These are phyloP conservation scores for Penicillium crustosum DNA, from an alignment of 2,329 filamentous ascomycete genomes.

Conservation along the genomic window DNA sequence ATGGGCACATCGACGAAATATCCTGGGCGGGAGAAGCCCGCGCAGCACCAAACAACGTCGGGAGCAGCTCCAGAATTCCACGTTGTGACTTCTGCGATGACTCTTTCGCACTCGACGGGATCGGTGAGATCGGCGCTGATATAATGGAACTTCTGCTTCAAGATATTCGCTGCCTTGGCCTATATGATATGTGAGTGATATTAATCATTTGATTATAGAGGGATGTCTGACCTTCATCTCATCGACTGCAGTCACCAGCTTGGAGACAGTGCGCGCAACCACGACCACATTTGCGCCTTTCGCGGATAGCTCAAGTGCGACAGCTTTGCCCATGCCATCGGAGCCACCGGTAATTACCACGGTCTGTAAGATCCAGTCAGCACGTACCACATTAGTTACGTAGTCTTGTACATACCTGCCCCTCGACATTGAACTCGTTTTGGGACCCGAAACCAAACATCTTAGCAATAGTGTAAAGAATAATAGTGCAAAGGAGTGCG, in stretches of 20 bases:
- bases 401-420: slow-evolving; percentile 61
- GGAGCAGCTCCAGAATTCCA: slow-evolving; percentile 76
- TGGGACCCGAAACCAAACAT: slow-evolving; percentile 48
- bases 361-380: slow-evolving; percentile 58
- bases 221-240: slow-evolving; percentile 58
- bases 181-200: slow-evolving; percentile 37
- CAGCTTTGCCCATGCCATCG: slow-evolving; percentile 82
- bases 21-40: slow-evolving; percentile 70
- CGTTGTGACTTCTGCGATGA: slow-evolving; percentile 68
- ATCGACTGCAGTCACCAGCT: slow-evolving; percentile 69
- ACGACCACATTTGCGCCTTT: slow-evolving; percentile 87
- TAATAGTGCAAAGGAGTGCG: slow-evolving; percentile 33
- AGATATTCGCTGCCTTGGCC: slow-evolving; percentile 64
- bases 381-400: neutral
- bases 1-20: slow-evolving; percentile 76
- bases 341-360: slow-evolving; percentile 87
- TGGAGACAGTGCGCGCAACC: slow-evolving; percentile 72
- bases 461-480: slow-evolving; percentile 36
- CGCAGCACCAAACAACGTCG: slow-evolving; percentile 89
- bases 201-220: neutral
- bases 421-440: slow-evolving; percentile 77
- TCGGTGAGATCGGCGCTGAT: slow-evolving; percentile 80
- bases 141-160: slow-evolving; percentile 74
- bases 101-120: slow-evolving; percentile 65
- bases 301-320: slow-evolving; percentile 70